Percentiles rank a stretch among this genome's conserved stretches.
phyloP scores from a whole-genome alignment of 257 asterid genomes.

The Capsicum baccatum region DNA sequence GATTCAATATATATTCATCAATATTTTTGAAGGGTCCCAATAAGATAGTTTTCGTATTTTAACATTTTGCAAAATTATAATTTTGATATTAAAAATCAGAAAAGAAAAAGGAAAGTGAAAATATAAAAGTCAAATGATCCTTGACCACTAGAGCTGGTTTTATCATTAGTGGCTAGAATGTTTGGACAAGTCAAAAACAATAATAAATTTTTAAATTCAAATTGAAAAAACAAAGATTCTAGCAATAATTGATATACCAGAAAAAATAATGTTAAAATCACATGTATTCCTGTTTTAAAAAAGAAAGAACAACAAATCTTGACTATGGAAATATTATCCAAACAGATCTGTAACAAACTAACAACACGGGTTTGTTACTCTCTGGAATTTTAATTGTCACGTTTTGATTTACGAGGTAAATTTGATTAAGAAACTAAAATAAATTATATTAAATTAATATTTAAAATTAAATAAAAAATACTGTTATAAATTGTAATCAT shows the following conservation, averaged over 20 bases:
- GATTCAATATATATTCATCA: too few species aligned
- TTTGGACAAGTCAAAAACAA: slow-evolving; percentile 42
- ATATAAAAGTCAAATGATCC: background rate
- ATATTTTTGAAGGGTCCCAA: too few species aligned
- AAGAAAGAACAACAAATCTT: background rate
- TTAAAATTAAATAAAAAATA: too few species aligned
- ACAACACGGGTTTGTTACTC: background rate
- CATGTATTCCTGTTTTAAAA: background rate
- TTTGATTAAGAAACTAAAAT: too few species aligned
- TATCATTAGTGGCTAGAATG: slow-evolving; percentile 52
- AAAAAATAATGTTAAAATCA: slow-evolving; percentile 29
- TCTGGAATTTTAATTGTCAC: too few species aligned
- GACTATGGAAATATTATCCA: background rate
- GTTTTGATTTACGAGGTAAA: too few species aligned
- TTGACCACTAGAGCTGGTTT: slow-evolving; percentile 19
- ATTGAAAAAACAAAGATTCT: slow-evolving; percentile 28
- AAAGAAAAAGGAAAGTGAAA: background rate
- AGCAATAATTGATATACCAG: background rate
- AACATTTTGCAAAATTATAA: background rate
- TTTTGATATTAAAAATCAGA: background rate
- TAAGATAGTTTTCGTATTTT: too few species aligned
- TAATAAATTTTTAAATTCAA: background rate
- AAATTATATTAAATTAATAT: too few species aligned
- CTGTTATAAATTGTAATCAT: too few species aligned
- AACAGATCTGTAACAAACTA: background rate